These are phyloP conservation scores for Lavandula angustifolia DNA, from an alignment of 257 asterid genomes.

Conservation along the genomic window DNA sequence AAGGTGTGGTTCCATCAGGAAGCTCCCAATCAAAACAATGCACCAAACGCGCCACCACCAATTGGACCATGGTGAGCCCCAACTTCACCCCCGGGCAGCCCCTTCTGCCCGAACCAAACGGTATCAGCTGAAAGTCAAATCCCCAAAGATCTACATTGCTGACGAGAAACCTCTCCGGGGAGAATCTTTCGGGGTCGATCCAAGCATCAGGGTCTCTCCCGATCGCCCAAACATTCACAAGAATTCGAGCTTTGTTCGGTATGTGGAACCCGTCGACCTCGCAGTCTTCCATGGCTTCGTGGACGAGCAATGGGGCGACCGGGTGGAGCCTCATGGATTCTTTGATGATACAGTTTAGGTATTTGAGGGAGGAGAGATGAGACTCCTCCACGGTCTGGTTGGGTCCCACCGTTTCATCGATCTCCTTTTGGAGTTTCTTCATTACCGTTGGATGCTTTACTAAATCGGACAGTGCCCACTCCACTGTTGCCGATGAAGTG, in stretches of 20 bases:
- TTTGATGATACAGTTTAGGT: slow-evolving; percentile 29
- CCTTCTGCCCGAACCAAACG: slow-evolving; percentile 40
- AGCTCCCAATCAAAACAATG: slow-evolving; percentile 48
- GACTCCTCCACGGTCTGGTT: slow-evolving; percentile 34
- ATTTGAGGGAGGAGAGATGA: slow-evolving; percentile 26
- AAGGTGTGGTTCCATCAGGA: slow-evolving; percentile 22
- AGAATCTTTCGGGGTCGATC: slow-evolving; percentile 28
- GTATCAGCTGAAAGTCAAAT: slow-evolving; percentile 28
- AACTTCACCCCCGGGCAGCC: slow-evolving; percentile 35
- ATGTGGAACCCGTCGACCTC: slow-evolving; percentile 27
- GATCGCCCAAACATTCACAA: slow-evolving; percentile 31
- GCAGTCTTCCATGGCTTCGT: slow-evolving; percentile 34
- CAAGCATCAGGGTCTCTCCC: slow-evolving; percentile 36
- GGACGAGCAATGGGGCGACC: slow-evolving; percentile 30
- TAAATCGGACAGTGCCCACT: slow-evolving; percentile 38
- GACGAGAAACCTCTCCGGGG: slow-evolving; percentile 35
- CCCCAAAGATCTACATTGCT: slow-evolving; percentile 31
- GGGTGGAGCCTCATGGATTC: slow-evolving; percentile 35
- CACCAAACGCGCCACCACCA: slow-evolving; percentile 33
- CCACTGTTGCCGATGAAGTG: slow-evolving; percentile 34
- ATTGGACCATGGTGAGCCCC: slow-evolving; percentile 29
- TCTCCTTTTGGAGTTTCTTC: slow-evolving; percentile 36
- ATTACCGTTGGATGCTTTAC: slow-evolving; percentile 29
- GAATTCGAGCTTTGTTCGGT: slow-evolving; percentile 9
- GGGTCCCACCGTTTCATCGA: slow-evolving; percentile 26